phyloP scores from a whole-genome alignment of 495 filamentous ascomycete genomes.

The Penicillium angulare region DNA sequence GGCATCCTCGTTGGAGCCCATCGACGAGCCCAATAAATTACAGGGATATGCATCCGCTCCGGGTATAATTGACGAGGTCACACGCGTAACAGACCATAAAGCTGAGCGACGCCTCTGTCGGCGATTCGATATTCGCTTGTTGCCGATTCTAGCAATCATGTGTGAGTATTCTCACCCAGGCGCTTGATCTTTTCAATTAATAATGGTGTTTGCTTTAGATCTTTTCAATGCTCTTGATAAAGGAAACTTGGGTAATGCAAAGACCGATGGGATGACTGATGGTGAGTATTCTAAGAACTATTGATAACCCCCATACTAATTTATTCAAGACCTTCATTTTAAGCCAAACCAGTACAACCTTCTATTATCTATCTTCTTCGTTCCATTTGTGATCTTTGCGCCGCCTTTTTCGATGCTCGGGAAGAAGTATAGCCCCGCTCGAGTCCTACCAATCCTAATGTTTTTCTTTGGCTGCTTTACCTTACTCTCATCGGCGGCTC shows the following conservation, averaged over 20 bases:
- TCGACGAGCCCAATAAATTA: slow-evolving; percentile 32
- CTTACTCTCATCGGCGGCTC: slow-evolving; percentile 49
- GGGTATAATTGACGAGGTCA: slow-evolving; percentile 34
- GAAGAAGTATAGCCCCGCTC: slow-evolving; percentile 61
- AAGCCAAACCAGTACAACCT: slow-evolving; percentile 64
- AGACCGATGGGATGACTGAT: slow-evolving; percentile 57
- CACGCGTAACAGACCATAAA: slow-evolving; percentile 39
- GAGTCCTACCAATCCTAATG: slow-evolving; percentile 64
- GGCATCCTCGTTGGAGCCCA: slow-evolving; percentile 9
- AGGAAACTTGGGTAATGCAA: slow-evolving; percentile 65
- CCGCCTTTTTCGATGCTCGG: slow-evolving; percentile 62
- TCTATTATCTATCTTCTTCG: slow-evolving; percentile 67
- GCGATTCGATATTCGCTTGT: slow-evolving; percentile 59
- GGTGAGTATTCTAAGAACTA: slow-evolving; percentile 27
- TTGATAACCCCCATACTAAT: neutral
- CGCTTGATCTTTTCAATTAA: neutral
- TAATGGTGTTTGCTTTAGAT: slow-evolving; percentile 32
- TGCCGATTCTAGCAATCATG: slow-evolving; percentile 66
- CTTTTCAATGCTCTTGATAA: slow-evolving; percentile 64
- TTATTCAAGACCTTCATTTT: slow-evolving; percentile 50
- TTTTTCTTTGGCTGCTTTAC: slow-evolving; percentile 60
- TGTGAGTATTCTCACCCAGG: slow-evolving; percentile 33
- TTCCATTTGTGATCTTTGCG: slow-evolving; percentile 67
- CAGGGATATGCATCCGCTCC: slow-evolving; percentile 30
- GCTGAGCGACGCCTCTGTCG: slow-evolving; percentile 61